These are phyloP conservation scores for Blastobotrys aristatus DNA, from an alignment of 1,139 yeast genomes.

Conservation along the genomic window DNA sequence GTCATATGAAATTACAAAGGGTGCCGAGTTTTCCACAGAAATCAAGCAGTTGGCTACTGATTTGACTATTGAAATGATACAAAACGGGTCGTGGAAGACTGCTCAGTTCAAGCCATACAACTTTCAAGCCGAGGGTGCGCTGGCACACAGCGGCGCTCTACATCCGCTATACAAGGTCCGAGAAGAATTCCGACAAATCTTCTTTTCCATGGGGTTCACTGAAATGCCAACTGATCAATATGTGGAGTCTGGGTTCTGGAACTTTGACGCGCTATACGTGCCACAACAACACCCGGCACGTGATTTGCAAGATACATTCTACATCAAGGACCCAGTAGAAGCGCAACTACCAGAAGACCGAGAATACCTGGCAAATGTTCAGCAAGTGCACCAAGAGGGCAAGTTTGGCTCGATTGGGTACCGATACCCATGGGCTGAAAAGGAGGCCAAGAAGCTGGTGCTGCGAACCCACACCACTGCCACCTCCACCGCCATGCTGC, in stretches of 20 bases:
- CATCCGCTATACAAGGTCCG: slow-evolving; percentile 96
- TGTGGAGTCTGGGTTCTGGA: slow-evolving; percentile 98
- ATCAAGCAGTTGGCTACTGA: slow-evolving; percentile 86
- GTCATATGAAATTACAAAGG: slow-evolving; percentile 73
- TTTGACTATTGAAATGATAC: slow-evolving; percentile 86
- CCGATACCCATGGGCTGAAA: slow-evolving; percentile 94
- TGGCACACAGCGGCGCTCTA: slow-evolving; percentile 83
- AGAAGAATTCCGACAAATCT: slow-evolving; percentile 95
- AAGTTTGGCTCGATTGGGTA: slow-evolving; percentile 94
- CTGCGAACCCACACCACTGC: slow-evolving; percentile 98
- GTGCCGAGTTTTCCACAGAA: slow-evolving; percentile 75
- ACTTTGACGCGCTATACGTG: slow-evolving; percentile 89
- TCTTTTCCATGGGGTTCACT: slow-evolving; percentile 95
- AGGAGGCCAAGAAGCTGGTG: slow-evolving; percentile 85
- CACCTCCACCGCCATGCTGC: slow-evolving; percentile 81
- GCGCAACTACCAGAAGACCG: slow-evolving; percentile 81
- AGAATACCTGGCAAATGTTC: slow-evolving; percentile 70
- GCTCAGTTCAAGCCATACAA: slow-evolving; percentile 91
- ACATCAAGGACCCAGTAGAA: slow-evolving; percentile 81
- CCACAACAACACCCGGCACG: slow-evolving; percentile 99
- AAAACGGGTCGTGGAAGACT: slow-evolving; percentile 69
- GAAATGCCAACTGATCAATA: slow-evolving; percentile 99
- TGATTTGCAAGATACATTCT: slow-evolving; percentile 96
- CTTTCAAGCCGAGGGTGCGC: slow-evolving; percentile 90
- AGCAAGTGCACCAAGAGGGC: slow-evolving; percentile 82